Base-by-base conservation (phyloP, 2,329 filamentous ascomycete species). In the Botrytis fragariae region DNA sequence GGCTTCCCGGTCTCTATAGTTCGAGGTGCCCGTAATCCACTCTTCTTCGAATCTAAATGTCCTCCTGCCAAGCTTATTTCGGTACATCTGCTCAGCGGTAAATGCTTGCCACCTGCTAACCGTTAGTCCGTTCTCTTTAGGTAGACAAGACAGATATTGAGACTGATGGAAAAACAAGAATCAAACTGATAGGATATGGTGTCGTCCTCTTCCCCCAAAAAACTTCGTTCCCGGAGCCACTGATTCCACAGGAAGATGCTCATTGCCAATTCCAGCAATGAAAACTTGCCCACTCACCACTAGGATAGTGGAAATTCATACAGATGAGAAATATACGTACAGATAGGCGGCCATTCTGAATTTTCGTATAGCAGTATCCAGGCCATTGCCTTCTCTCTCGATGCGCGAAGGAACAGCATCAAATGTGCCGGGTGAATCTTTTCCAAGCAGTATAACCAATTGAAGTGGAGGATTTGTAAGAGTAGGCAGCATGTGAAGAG, bases 281-380 rank as follows among this genome's bases (percentile, higher is more conserved):
- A 42, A 18, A 25, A 8, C 48, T 54, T 39, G 35, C 25, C 35
- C 29, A 22, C 9, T 32, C 39, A n/a, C 65, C 37, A 54, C 18
- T 37, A 32, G n/a, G 25, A 68, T 48, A 57, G 37, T 37, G 25
- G n/a, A 57, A 22, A 37, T 54, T 44, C 44, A 32, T 25, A 32
- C 16, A 51, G 16, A 42, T 29, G 8, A 51, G 14, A 71, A 51
- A 22, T 69, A 32, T 22, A 70, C 72, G 9, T 71, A 73, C 72
- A 98, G 86, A 81, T 98, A 98, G 37, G 94, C 95, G 29, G 94
- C 92, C 92, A 97, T 98, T 76, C 95, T 90, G 81, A 96, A 98
- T 81, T 99, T 99, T 79, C 89, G 90, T 69, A 97, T 87, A 0
- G 96, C 96, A 12, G 89, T 90, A 18, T 95, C 91, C 51, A 98